phyloP scores from a whole-genome alignment of 805 yeast genomes.

The Candida xyloterini region DNA sequence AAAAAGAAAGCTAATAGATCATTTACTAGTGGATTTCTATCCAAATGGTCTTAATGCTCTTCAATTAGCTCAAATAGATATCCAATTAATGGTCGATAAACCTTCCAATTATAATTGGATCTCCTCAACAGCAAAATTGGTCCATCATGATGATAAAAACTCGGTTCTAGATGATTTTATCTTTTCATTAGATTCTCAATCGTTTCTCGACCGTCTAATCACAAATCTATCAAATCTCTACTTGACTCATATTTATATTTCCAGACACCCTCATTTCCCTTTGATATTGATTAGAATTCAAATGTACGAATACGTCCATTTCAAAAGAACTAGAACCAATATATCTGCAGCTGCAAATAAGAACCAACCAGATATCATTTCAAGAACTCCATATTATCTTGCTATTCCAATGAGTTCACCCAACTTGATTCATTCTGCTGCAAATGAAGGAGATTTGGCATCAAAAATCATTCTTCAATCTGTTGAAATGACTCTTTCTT shows the following conservation, averaged over 20 bases:
- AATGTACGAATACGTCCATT: slow-evolving; percentile 50
- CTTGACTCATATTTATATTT: slow-evolving; percentile 61
- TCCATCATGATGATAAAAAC: slow-evolving; percentile 16
- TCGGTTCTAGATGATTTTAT: slow-evolving; percentile 29
- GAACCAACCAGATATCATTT: slow-evolving; percentile 40
- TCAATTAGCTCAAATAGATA: slow-evolving; percentile 70
- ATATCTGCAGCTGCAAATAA: slow-evolving; percentile 5
- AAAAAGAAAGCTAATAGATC: slow-evolving; percentile 40
- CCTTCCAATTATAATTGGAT: slow-evolving; percentile 49
- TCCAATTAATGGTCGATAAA: slow-evolving; percentile 59
- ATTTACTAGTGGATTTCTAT: slow-evolving; percentile 50
- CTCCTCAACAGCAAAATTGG: slow-evolving; percentile 43
- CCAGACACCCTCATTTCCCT: slow-evolving; percentile 63
- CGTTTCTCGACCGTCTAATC: slow-evolving; percentile 48
- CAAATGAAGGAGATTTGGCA: slow-evolving; percentile 40
- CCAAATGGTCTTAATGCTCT: slow-evolving; percentile 55
- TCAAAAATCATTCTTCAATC: slow-evolving; percentile 57
- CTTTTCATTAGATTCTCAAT: slow-evolving; percentile 46
- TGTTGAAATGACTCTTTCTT: slow-evolving; percentile 51
- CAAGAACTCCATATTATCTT: slow-evolving; percentile 61
- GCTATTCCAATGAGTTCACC: slow-evolving; percentile 70
- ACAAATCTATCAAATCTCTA: slow-evolving; percentile 49
- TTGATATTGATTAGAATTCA: slow-evolving; percentile 62
- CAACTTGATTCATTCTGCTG: slow-evolving; percentile 53
- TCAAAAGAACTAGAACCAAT: slow-evolving; percentile 11